Conservation (phyloP, 495 filamentous ascomycete genomes). For the Tuber brumale region DNA sequence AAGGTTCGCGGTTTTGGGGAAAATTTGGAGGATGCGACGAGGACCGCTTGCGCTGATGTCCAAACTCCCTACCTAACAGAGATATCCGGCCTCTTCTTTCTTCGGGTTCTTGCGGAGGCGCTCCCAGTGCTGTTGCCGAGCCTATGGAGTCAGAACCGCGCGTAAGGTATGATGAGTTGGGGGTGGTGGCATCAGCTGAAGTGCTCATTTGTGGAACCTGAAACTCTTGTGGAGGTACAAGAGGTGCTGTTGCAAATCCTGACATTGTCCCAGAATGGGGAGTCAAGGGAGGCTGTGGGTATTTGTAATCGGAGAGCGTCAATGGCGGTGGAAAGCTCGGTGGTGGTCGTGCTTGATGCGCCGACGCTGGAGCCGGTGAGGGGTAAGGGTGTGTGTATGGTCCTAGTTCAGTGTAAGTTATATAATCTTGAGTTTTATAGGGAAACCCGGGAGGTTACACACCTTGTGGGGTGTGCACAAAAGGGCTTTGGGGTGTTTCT, state of each 20-base stretch:
- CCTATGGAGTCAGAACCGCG: constrained; percentile 30
- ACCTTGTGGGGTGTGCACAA: constrained; percentile 42
- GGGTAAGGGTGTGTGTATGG: constrained; percentile 40
- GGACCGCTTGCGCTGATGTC: constrained; percentile 41
- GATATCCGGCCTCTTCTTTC: constrained; percentile 33
- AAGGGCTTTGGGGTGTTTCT: constrained; percentile 40
- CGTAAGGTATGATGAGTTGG: constrained; percentile 40
- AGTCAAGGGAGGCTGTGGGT: constrained; percentile 40
- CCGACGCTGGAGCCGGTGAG: constrained; percentile 38
- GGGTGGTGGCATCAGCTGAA: constrained; percentile 38
- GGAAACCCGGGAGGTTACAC: constrained; percentile 14
- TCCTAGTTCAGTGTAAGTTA: constrained; percentile 28
- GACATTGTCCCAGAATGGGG: constrained; percentile 41
- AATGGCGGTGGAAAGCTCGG: constrained; percentile 39
- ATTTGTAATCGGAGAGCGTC: constrained; percentile 41
- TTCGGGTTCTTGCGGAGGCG: constrained; percentile 29
- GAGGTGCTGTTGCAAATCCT: constrained; percentile 39
- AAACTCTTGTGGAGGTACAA: constrained; percentile 41
- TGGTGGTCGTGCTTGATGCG: constrained; percentile 28
- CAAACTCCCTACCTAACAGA: constrained; percentile 31
- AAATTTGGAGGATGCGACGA: constrained; percentile 42
- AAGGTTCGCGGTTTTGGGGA: constrained; percentile 39
- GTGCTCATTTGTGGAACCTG: constrained; percentile 42
- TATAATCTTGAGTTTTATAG: constrained; percentile 14
- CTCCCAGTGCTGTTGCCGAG: constrained; percentile 27